phyloP scores from a whole-genome alignment of 805 yeast genomes.

The Candida insectorum region DNA sequence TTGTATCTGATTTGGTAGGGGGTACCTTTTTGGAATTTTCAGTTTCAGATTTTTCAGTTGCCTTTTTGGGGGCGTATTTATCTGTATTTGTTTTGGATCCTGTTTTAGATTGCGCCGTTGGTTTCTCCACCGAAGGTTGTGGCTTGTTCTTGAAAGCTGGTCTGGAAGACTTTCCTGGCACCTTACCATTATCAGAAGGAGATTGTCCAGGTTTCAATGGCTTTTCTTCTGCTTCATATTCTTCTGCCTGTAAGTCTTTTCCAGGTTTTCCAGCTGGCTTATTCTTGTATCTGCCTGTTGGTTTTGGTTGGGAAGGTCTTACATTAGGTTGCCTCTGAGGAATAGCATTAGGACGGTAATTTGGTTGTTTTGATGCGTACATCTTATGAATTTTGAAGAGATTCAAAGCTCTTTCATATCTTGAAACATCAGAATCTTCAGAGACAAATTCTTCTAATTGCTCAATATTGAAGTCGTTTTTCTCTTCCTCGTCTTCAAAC shows the following conservation, averaged over 20 bases:
- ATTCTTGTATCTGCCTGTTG: neutral
- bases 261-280: neutral
- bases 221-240: neutral
- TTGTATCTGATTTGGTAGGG: neutral
- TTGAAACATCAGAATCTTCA: conserved; percentile 10
- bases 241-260: neutral
- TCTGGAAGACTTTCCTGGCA: conserved; percentile 1
- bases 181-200: conserved; percentile 2
- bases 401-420: conserved; percentile 10
- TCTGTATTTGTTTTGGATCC: neutral
- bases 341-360: too few relatives aligned
- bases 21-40: too few relatives aligned
- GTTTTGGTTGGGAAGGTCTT: neutral
- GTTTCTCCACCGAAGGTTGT: too few relatives aligned
- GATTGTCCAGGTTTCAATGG: neutral
- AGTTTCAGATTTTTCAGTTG: neutral
- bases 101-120: neutral
- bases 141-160: too few relatives aligned
- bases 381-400: conserved; percentile 4
- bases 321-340: conserved; percentile 6
- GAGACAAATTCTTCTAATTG: conserved; percentile 9
- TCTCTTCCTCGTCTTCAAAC: conserved; percentile 4
- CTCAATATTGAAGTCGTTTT: conserved; percentile 9
- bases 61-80: too few relatives aligned
- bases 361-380: conserved; percentile 2